Percentiles rank a stretch among this genome's conserved stretches.
phyloP scores from a whole-genome alignment of 176 grass and related monocot genomes.

The Alloteropsis semialata region DNA sequence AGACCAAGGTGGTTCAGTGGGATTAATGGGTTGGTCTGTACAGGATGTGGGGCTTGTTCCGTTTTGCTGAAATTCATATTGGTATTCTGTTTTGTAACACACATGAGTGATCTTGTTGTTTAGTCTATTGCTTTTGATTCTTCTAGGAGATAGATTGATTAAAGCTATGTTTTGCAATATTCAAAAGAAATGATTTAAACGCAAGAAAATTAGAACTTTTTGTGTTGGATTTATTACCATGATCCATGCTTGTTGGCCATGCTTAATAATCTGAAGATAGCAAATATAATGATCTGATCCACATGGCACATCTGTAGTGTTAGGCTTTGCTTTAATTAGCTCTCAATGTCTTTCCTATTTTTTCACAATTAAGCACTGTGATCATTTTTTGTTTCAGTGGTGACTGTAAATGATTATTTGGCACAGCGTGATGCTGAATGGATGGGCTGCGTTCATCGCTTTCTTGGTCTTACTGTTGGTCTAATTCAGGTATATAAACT shows the following conservation, averaged over 20 bases:
- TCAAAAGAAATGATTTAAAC: neutral
- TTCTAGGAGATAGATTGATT: neutral
- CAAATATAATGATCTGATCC: neutral
- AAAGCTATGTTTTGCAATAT: neutral
- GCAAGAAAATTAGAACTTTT: neutral
- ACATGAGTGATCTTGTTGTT: neutral
- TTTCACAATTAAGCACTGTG: neutral
- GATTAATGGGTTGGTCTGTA: neutral
- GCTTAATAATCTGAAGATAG: neutral
- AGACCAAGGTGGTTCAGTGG: neutral
- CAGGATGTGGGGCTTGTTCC: neutral
- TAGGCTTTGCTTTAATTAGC: neutral
- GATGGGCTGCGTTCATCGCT: slow-evolving; percentile 95
- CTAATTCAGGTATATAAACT: slow-evolving; percentile 70
- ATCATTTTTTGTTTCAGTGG: slow-evolving; percentile 63
- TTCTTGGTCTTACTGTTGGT: slow-evolving; percentile 90
- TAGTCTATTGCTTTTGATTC: neutral
- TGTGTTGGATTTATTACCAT: neutral
- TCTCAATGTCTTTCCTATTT: neutral
- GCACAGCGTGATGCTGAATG: slow-evolving; percentile 95
- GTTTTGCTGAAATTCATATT: neutral
- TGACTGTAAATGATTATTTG: slow-evolving; percentile 99
- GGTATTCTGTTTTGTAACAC: neutral
- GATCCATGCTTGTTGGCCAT: neutral
- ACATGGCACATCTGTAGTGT: neutral